Base-by-base conservation (phyloP, 2,329 filamentous ascomycete species). In the Alternaria triticina region DNA sequence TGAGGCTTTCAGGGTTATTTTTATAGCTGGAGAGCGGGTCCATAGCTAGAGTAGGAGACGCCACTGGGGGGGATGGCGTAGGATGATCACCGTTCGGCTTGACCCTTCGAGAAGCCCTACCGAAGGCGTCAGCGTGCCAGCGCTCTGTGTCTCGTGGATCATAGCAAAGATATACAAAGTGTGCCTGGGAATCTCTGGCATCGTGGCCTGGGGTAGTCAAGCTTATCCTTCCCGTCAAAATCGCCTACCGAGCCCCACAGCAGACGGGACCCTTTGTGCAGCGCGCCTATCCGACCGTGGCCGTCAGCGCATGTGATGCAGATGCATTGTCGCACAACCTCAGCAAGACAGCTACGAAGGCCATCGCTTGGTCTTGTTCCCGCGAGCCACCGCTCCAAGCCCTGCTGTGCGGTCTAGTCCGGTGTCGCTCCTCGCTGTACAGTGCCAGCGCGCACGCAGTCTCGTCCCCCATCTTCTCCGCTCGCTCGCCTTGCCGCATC, bases 271-370 rank as follows among this genome's bases (percentile, higher is more conserved):
- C 44, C 57, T 49, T 59, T 25, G 50, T 57, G 52, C 65, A 65
- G 56, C 33, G 51, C 51, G 40, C 5, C 25, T 12, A 45, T 58
- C 13, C 56, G 58, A 62, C 30, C 72, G 73, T 72, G 70, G 74
- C 69, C 56, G 25, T 56, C 52, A 52, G 69, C 73, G 75, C 77
- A 77, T 77, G 75, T 79, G 77, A 78, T 74, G 71, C 46, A 22
- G 44, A 40, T 40, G 52, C n/a, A 68, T 68, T 64, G 76, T 79
- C 70, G 73, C 76, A 79, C 77, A 74, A 70, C 70, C 71, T 75
- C 70, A 73, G 59, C 68, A 66, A 30, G 46, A 54, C 64, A 57
- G 62, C 60, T 47, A 58, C 68, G 55, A 4, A 67, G 62, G 64
- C 54, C 67, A 70, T 70, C 72, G 69, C 67, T 68, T 71, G 68